These are phyloP conservation scores for Bifiguratus adelaidae DNA, from an alignment of 192 early-diverging fungal species.

Conservation along the genomic window DNA sequence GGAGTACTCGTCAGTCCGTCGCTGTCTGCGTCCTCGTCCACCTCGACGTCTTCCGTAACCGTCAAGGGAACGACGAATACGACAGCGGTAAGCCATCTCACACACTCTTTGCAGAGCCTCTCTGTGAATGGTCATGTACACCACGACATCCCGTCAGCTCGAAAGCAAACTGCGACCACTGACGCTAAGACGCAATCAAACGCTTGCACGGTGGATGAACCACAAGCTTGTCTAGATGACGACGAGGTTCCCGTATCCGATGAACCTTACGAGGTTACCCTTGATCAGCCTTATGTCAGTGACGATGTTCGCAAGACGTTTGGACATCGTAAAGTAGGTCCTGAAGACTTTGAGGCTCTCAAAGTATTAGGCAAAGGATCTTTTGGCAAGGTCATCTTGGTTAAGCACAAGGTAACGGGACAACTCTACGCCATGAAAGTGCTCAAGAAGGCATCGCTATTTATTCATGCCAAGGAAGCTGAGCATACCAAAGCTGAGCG, in stretches of 20 bases:
- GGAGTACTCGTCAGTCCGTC: too few relatives aligned
- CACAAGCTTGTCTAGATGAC: background rate
- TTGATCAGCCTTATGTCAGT: slow-evolving; percentile 29
- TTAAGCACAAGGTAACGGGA: slow-evolving; percentile 49
- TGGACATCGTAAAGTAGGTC: slow-evolving; percentile 23
- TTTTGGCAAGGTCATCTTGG: slow-evolving; percentile 83
- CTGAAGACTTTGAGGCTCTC: slow-evolving; percentile 37
- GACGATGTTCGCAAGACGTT: slow-evolving; percentile 18
- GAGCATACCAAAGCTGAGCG: slow-evolving; percentile 82
- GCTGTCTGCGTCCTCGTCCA: too few relatives aligned
- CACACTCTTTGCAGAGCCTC: too few relatives aligned
- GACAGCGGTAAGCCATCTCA: too few relatives aligned
- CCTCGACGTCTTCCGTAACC: too few relatives aligned
- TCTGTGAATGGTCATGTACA: too few relatives aligned
- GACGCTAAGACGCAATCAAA: background rate
- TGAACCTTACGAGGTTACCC: slow-evolving; percentile 32
- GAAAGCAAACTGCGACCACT: slow-evolving; percentile 3
- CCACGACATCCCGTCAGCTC: too few relatives aligned
- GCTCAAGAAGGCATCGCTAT: slow-evolving; percentile 77
- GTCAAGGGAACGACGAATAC: too few relatives aligned
- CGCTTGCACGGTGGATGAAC: background rate
- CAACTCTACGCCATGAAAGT: slow-evolving; percentile 88
- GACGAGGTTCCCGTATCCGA: slow-evolving; percentile 1
- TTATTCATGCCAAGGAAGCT: slow-evolving; percentile 70
- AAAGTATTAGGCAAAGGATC: slow-evolving; percentile 40